These are phyloP conservation scores for Hordeum vulgare DNA, from an alignment of 176 grass and related monocot genomes.

Conservation along the genomic window MorexV3_pseudomolecules_assembly NC_058523.1:67990899-67991398, in stretches of 20 bases:
- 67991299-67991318: constrained; percentile 50
- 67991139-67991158: constrained; percentile 60
- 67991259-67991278: constrained; percentile 56
- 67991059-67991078: not conserved
- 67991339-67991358: constrained; percentile 2
- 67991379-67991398: not conserved
- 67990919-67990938: not conserved
- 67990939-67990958: not conserved
- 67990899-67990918: constrained; percentile 48
- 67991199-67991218: constrained; percentile 58
- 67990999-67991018: not conserved
- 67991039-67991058: not conserved
- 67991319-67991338: constrained; percentile 13
- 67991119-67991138: not conserved
- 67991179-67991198: constrained; percentile 35
- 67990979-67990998: not conserved
- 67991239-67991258: constrained; percentile 54
- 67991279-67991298: constrained; percentile 46
- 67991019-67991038: not conserved
- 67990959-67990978: not conserved
- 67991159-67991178: constrained; percentile 41
- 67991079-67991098: not conserved
- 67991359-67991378: constrained; percentile 12
- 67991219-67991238: constrained; percentile 48
- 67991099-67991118: not conserved